Evolutionary conservation across 2,329 filamentous ascomycete genomes (phyloP), one percentile per base, ranked within the genome.

Genomic region (Verticillium nubilum): DNA sequence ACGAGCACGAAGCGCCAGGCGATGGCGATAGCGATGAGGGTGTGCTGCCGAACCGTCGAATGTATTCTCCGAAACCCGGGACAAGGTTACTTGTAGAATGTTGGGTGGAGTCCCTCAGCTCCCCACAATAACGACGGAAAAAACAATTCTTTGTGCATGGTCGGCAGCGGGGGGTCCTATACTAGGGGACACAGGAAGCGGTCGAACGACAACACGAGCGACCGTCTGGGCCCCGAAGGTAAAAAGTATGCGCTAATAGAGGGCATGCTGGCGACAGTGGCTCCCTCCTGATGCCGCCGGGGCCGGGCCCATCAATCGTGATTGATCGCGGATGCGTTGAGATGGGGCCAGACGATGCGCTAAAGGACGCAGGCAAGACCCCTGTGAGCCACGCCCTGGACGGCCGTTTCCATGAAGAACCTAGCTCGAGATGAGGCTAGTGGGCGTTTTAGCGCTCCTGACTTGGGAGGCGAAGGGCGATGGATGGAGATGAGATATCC

Each of bases 251-350:
- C 33, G 33, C 33, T 37, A 37, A 37, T n/a, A 37, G 33, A 17
- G 37, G 37, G n/a, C 37, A 47, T 47, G 37, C 37, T 47, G n/a
- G 37, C 37, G 19, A 47, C 10, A 23, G 10, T 47, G 37, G 17
- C 5, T 10, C 37, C 37, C 5, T 10, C 37, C 37, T 23, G 37
- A 23, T 47, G 37, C 37, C 37, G 37, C 19, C 10, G 37, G 37
- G 37, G 37, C 37, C 37, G 37, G 33, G 52, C 23, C 52, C 29
- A 54, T 28, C 52, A 54, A 54, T 54, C 26, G 26, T 31, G 52
- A 54, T 29, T 28, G 52, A 60, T 62, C 61, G 61, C 61, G 58
- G 60, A 63, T 63, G 61, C 58, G 56, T 59, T 58, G 56, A 58
- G 55, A 62, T 55, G 61, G 58, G 58, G 61, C 57, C 57, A 56